Evolutionary conservation across 2,329 filamentous ascomycete genomes (phyloP), one percentile per base, ranked within the genome.

Genomic region (Fusarium heterosporum): DNA sequence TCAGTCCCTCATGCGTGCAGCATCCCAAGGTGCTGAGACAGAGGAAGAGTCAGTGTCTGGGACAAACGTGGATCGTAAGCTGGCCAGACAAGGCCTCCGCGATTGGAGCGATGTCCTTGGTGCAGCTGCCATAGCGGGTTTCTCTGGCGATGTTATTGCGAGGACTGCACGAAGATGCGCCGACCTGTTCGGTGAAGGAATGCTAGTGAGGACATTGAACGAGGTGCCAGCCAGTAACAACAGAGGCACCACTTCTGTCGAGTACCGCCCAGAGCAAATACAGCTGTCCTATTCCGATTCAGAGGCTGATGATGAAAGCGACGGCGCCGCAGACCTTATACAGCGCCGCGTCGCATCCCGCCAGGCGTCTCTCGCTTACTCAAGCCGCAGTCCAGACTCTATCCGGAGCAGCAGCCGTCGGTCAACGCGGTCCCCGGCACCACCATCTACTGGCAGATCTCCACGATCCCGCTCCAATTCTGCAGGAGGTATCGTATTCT

Each of bases 91-190:
- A 74, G 82, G 77, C 14, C 79, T 88, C 13, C 85, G 91, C 22
- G 91, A 96, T 78, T 98, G 95, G 95, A 91, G 89, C 68, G 92
- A 97, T 68, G 86, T 97, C 2, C 79, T 97, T 28, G 92, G 92
- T 1, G 84, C 93, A 1, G 95, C 95, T 4, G 85, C 92, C 0
- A 79, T 96, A 48, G 86, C 86, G 3, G 93, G 91, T 0, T 94
- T 93, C 78, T 81, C 90, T 2, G 77, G 82, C 0, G 77, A 80
- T 1, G 90, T 89, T 1, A 78, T 97, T 13, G 85, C 88, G 51
- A 86, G 92, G 29, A 86, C 93, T 1, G 86, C 90, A 3, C 83
- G 89, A 72, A 86, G 95, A 47, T 98, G 94, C 72, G 87, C 90
- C 4, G 81, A 86, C 43, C 80, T 97, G 0, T 97, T 97, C 70